Evolutionary conservation across 371 early-diverging fungal genomes (phyloP).

Genomic region (Lichtheimia hyalospora): DNA sequence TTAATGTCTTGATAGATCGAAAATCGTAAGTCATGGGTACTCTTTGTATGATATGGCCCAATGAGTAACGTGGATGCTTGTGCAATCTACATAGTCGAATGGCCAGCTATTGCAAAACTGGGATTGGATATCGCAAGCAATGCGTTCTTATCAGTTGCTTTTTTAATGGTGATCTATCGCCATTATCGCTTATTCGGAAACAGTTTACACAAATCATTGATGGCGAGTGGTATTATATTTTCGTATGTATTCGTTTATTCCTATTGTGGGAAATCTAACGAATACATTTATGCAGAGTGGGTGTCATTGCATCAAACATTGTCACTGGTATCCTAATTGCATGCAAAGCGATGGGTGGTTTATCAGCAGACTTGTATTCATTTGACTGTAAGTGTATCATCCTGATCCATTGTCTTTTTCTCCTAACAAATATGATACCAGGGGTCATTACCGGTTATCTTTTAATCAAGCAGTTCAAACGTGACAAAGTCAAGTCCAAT

Average conservation of each 20-base stretch:
- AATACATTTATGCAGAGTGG: no score
- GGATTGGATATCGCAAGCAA: constrained; percentile 43
- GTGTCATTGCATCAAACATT: constrained; percentile 43
- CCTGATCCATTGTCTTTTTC: not conserved
- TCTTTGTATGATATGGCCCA: not conserved
- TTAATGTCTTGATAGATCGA: constrained; percentile 19
- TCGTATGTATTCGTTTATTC: constrained; percentile 43
- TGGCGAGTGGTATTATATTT: constrained; percentile 40
- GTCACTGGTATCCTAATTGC: constrained; percentile 39
- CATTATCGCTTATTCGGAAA: constrained; percentile 40
- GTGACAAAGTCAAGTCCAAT: constrained; percentile 10
- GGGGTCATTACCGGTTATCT: constrained; percentile 44
- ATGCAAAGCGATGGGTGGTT: constrained; percentile 26
- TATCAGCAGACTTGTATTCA: constrained; percentile 44
- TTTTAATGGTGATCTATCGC: constrained; percentile 34
- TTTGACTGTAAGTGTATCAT: constrained; percentile 39
- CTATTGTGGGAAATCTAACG: no score
- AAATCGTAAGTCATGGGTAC: constrained; percentile 22
- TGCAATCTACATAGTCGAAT: constrained; percentile 34
- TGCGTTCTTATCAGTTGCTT: constrained; percentile 37
- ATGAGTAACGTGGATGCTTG: not conserved
- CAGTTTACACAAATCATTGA: constrained; percentile 31
- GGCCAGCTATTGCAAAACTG: constrained; percentile 50
- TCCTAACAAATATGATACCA: constrained; percentile 4
- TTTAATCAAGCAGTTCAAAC: constrained; percentile 37